These are phyloP conservation scores for Colletotrichum ledebouriae DNA, from an alignment of 2,329 filamentous ascomycete genomes.

Conservation along the genomic window DNA sequence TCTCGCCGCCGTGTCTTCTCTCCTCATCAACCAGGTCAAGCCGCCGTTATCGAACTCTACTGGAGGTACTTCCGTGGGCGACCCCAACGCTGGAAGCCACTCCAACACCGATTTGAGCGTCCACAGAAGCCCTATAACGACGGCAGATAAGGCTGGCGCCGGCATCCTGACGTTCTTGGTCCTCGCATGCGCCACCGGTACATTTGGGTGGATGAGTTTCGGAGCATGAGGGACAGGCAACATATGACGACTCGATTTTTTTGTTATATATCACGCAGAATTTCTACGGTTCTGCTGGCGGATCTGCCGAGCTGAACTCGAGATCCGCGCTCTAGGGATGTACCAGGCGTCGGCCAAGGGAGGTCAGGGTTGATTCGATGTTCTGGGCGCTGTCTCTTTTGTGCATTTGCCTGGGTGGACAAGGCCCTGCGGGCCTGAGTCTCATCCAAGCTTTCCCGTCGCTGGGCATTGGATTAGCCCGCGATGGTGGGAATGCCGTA, in stretches of 20 bases:
- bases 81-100: slow-evolving; percentile 57
- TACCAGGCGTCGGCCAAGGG: slow-evolving; percentile 33
- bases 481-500: slow-evolving; percentile 19
- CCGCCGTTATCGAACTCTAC: slow-evolving; percentile 60
- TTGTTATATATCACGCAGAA: slow-evolving; percentile 25
- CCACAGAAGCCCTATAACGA: slow-evolving; percentile 53
- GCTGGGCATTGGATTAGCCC: slow-evolving; percentile 9
- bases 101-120: slow-evolving; percentile 52
- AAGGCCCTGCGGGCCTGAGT: not conserved
- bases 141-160: slow-evolving; percentile 62
- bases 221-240: slow-evolving; percentile 48
- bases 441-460: slow-evolving; percentile 1
- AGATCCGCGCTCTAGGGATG: slow-evolving; percentile 30
- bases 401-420: slow-evolving; percentile 38
- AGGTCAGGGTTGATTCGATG: slow-evolving; percentile 39
- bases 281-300: slow-evolving; percentile 34
- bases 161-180: slow-evolving; percentile 62
- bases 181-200: slow-evolving; percentile 54
- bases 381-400: slow-evolving; percentile 45
- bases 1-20: slow-evolving; percentile 66
- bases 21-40: slow-evolving; percentile 59
- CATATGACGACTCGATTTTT: slow-evolving; percentile 35
- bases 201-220: slow-evolving; percentile 65
- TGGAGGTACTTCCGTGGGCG: slow-evolving; percentile 64
- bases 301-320: not conserved